Evolutionary conservation across 305 asterid genomes (phyloP), one percentile per base, ranked within the genome.

Genomic region (Fraxinus velutina): DNA sequence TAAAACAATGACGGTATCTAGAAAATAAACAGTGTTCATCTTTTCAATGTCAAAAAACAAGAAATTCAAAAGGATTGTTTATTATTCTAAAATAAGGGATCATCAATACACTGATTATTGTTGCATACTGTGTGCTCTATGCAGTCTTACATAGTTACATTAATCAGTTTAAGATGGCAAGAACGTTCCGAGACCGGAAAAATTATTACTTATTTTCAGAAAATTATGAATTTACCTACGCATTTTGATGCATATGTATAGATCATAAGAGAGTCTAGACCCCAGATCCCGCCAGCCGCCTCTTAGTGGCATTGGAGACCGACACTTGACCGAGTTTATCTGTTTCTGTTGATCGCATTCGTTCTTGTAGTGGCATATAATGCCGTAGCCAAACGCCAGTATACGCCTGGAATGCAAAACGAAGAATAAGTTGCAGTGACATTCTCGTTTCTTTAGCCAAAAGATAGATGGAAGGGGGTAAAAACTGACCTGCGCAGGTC

Each of bases 331-430:
- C 94, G 2, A 93, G 94, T 84, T 91, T 90, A 78, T 96, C 98
- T 1, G 60, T 89, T 47, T 86, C 90, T 13, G 73, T 79, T 4
- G 90, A 44, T 4, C 75, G 39, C 88, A 81, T 88, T 74, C 98
- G 89, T 64, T 93, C 98, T 79, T 87, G 86, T 64, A 88, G 86
- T 7, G 98, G 92, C 90, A 85, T 84, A 83, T 94, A 94, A 57
- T 88, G 97, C 79, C 98, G 87, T 84, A 92, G 86, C 98, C 99
- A 96, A 29, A 90, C 88, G 33, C 99, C 98, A 2, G 98, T 93
- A 83, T 94, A 96, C 57, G 91, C 98, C 99, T 96, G 91, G 73
- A 82, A 6, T 10, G 21, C 34, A 15, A 30, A 4, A 75, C 12
- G 36, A 76, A 50, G 21, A 33, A 30, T 29, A 75, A 29, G 13